A percentile compares a stretch with the other conserved stretches of the same genome.
These are phyloP conservation scores for Gyrodon lividus DNA, from an alignment of 768 basidiomycete genomes.

Conservation along the genomic window DNA sequence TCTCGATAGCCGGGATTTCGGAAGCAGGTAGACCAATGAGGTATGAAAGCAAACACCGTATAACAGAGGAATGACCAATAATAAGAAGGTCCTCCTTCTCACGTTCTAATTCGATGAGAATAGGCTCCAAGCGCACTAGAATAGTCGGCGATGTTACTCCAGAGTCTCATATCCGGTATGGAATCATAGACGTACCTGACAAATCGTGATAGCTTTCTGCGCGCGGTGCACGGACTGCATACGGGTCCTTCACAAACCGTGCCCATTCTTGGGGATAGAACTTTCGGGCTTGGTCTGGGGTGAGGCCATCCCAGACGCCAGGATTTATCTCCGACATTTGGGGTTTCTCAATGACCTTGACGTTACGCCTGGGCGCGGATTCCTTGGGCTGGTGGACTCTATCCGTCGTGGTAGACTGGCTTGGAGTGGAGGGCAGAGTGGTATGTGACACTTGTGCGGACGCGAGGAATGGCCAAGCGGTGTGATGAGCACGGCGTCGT, in stretches of 20 bases:
- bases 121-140: slow-evolving; percentile 90
- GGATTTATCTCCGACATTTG: slow-evolving; percentile 99
- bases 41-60: slow-evolving; percentile 91
- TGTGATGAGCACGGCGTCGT: slow-evolving; percentile 88
- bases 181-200: slow-evolving; percentile 50
- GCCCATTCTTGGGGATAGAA: slow-evolving; percentile 95
- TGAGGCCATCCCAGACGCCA: slow-evolving; percentile 95
- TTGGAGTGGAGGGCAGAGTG: slow-evolving; percentile 7
- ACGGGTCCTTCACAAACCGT: slow-evolving; percentile 89
- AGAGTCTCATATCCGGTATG: slow-evolving; percentile 1
- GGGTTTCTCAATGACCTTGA: slow-evolving; percentile 91
- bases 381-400: slow-evolving; percentile 2
- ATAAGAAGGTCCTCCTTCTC: slow-evolving; percentile 94
- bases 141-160: neutral
- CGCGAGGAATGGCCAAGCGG: slow-evolving; percentile 89
- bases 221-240: slow-evolving; percentile 85
- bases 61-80: slow-evolving; percentile 96
- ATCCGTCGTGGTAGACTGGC: neutral
- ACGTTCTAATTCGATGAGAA: slow-evolving; percentile 90
- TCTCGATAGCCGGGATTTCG: slow-evolving; percentile 97
- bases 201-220: slow-evolving; percentile 98
- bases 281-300: slow-evolving; percentile 83
- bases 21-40: slow-evolving; percentile 91
- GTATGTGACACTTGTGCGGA: slow-evolving; percentile 24
- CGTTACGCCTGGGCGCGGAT: slow-evolving; percentile 36